Evolutionary conservation across 495 filamentous ascomycete species (phyloP), one percentile per base, ranked within the genome.

Genomic region (Niebla homalea): DNA sequence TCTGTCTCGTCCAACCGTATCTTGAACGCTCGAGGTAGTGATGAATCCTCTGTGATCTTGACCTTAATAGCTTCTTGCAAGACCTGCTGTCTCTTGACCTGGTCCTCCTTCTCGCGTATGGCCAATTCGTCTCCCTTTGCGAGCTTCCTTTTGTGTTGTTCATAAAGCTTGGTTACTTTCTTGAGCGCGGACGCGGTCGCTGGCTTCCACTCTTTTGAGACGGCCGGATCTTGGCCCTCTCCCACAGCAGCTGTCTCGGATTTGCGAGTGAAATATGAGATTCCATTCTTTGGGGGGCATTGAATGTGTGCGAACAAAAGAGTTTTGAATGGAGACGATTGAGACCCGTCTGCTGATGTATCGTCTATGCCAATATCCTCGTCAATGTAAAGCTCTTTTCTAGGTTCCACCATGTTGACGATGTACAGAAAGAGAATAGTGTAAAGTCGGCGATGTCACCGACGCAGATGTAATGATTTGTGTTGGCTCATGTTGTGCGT

Each of bases 1-100:
- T 79, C 70, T 61, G 79, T 84, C 60, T 77, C 74, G 57, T 77
- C 75, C 55, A 89, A 77, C 58, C 80, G 79, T 62, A 90, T 89
- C 62, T 75, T 80, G 53, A 82, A 70, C 1, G 92, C 81, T 63
- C 79, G 74, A 26, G 89, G 88, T 35, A 95, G 71, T n/a, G 79
- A 81, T 14, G 70, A 49, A 58, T 98, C 87, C 65, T 96, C 85
- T 56, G 73, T 77, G 55, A 98, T 76, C 21, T 85, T 68, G 49
- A 97, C 72, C 71, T 88, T 87, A 73, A 93, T 88, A n/a, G 87
- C 84, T 47, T 89, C 81, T 60, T 94, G 86, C 29, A 94, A 72
- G 42, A 78, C 75, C 64, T 67, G 67, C 49, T 73, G 68, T 38
- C 80, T 72, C 60, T 82, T 80, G 51, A 82, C 77, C 45, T 83